A percentile compares a stretch with the other conserved stretches of the same genome.
These are phyloP conservation scores for Botrytis paeoniae DNA, from an alignment of 2,329 filamentous ascomycete genomes.

Conservation along the genomic window DNA sequence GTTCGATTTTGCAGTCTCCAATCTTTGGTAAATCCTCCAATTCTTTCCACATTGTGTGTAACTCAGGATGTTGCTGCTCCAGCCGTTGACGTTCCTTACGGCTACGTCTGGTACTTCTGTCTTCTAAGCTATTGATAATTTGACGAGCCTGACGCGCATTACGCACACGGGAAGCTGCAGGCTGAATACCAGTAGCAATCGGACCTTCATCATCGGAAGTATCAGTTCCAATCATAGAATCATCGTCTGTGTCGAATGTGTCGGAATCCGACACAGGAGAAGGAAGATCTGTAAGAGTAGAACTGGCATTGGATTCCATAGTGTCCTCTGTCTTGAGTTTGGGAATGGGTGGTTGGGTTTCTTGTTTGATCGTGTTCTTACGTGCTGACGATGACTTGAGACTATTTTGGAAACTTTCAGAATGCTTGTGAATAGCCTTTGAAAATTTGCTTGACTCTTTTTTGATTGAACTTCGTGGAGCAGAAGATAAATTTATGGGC, in stretches of 20 bases:
- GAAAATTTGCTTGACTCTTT: slow-evolving; percentile 1
- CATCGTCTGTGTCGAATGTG: slow-evolving; percentile 24
- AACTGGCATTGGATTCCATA: slow-evolving; percentile 17
- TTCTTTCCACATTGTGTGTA: slow-evolving; percentile 81
- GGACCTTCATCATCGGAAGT: slow-evolving; percentile 14
- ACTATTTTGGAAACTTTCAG: neutral
- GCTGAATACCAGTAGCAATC: neutral
- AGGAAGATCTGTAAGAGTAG: neutral
- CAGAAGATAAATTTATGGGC: slow-evolving; percentile 15
- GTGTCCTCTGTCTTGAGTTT: slow-evolving; percentile 24
- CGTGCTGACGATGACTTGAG: slow-evolving; percentile 1
- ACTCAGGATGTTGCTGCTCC: slow-evolving; percentile 71
- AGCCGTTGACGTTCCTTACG: slow-evolving; percentile 61
- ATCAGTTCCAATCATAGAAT: slow-evolving; percentile 14
- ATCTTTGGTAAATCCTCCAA: slow-evolving; percentile 67
- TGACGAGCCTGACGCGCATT: slow-evolving; percentile 18
- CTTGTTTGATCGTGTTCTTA: neutral
- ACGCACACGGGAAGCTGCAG: neutral
- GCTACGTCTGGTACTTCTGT: slow-evolving; percentile 40
- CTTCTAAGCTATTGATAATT: slow-evolving; percentile 23
- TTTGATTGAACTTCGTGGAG: neutral
- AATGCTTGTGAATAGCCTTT: slow-evolving; percentile 3
- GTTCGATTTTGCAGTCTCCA: slow-evolving; percentile 59
- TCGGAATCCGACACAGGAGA: slow-evolving; percentile 14
- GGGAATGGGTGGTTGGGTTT: neutral